Percentiles rank a stretch among this genome's conserved stretches.
These are phyloP conservation scores for Solanum lycopersicoides DNA, from an alignment of 257 asterid genomes.

Conservation along the genomic window DNA sequence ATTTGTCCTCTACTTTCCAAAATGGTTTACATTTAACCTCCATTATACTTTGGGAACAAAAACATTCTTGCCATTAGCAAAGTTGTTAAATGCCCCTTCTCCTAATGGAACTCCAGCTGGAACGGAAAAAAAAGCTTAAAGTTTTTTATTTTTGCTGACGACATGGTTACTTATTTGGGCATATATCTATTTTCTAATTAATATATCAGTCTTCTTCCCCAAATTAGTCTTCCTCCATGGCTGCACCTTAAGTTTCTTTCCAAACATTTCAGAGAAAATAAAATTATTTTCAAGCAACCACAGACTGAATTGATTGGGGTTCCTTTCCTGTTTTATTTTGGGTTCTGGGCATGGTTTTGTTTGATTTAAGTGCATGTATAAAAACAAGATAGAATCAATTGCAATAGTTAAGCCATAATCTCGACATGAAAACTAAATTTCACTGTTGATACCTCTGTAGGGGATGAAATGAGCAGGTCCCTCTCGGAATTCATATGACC, in stretches of 20 bases:
- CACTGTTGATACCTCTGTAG: conserved; percentile 29
- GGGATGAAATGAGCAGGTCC: conserved; percentile 31
- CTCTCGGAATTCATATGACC: conserved; percentile 44
- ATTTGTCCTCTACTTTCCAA: not conserved
- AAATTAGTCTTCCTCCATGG: not conserved
- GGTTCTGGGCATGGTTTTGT: not conserved
- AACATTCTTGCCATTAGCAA: not conserved
- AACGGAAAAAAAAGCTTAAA: not conserved
- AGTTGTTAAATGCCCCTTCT: not conserved
- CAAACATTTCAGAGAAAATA: not conserved
- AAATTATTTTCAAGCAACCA: not conserved
- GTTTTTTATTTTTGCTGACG: not conserved
- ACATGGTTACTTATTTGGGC: not conserved
- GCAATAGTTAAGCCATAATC: not conserved
- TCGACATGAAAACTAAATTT: not conserved
- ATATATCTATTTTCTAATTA: not conserved
- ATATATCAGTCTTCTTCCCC: not conserved
- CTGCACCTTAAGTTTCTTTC: not conserved
- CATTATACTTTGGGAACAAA: not conserved
- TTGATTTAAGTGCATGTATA: not conserved
- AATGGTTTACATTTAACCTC: not conserved
- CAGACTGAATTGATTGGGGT: not conserved
- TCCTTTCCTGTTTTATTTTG: not conserved
- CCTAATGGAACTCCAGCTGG: not conserved
- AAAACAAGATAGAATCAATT: not conserved